These are phyloP conservation scores for Penicillium crystallinum DNA, from an alignment of 495 filamentous ascomycete species.

Conservation along the genomic window DNA sequence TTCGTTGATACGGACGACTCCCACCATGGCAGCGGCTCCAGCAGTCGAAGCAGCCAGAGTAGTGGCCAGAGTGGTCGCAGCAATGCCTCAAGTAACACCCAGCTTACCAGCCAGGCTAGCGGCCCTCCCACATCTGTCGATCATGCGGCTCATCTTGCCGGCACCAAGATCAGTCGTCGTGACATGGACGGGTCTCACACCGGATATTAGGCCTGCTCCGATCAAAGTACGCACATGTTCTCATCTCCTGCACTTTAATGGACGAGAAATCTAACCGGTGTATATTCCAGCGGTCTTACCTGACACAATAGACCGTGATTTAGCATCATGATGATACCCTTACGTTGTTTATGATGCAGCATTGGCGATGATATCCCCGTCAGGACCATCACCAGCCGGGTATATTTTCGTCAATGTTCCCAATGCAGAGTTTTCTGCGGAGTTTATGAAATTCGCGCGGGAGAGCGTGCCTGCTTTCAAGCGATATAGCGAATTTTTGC, in stretches of 20 bases:
- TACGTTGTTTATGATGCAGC: neutral
- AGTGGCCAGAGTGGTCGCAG: constrained; percentile 32
- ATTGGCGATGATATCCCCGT: neutral
- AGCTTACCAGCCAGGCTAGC: constrained; percentile 16
- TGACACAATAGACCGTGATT: neutral
- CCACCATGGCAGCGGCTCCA: constrained; percentile 9
- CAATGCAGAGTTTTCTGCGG: constrained; percentile 15
- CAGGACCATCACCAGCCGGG: neutral
- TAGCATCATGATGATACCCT: neutral
- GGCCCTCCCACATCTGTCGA: constrained; percentile 11
- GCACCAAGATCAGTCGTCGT: neutral
- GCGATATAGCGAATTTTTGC: constrained; percentile 14
- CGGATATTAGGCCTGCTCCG: constrained; percentile 7
- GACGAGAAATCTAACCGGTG: neutral
- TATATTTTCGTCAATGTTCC: neutral
- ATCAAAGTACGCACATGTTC: constrained; percentile 4
- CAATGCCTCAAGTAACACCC: constrained; percentile 15
- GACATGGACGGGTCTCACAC: constrained; percentile 8
- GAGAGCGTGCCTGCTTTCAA: constrained; percentile 19
- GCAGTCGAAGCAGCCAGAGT: constrained; percentile 32
- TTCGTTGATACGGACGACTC: constrained; percentile 33
- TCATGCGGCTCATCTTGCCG: constrained; percentile 3
- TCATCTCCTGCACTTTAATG: too few relatives aligned
- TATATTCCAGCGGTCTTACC: neutral
- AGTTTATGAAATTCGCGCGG: constrained; percentile 8